phyloP scores from a whole-genome alignment of 2,329 filamentous ascomycete species.

The Berkeleyomyces rouxiae region DNA sequence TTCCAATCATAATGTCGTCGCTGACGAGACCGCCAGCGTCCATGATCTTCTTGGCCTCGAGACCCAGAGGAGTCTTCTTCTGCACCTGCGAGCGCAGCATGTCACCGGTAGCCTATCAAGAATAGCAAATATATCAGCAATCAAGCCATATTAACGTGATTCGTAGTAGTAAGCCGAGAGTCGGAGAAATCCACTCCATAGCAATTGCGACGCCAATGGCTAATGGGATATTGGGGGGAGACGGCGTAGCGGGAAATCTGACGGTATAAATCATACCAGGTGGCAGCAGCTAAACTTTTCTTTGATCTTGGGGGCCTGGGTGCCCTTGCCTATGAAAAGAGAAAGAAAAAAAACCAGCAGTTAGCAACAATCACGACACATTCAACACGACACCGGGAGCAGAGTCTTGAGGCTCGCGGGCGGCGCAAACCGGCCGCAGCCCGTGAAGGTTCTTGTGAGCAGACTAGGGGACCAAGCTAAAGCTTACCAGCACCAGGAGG shows the following conservation, averaged over 20 bases:
- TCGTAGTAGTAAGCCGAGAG: background rate
- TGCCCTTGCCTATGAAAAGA: constrained; percentile 68
- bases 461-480: background rate
- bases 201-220: background rate
- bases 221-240: background rate
- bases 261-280: constrained; percentile 47
- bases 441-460: background rate
- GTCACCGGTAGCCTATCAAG: constrained; percentile 73
- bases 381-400: background rate
- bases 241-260: background rate
- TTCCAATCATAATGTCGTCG: constrained; percentile 98
- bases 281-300: constrained; percentile 96
- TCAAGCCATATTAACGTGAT: constrained; percentile 12
- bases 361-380: background rate
- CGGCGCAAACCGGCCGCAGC: background rate
- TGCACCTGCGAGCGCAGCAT: constrained; percentile 98
- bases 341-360: constrained; percentile 3
- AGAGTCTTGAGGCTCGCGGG: background rate
- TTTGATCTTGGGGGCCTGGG: constrained; percentile 94
- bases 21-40: constrained; percentile 93
- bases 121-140: constrained; percentile 1
- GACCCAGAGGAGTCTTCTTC: constrained; percentile 86
- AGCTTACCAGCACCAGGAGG: constrained; percentile 85
- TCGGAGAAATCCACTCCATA: background rate
- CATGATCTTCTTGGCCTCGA: constrained; percentile 99